These are phyloP conservation scores for Vitis rotundifolia DNA, from an alignment of 164 flowering plant genomes.

Conservation along the genomic window DNA sequence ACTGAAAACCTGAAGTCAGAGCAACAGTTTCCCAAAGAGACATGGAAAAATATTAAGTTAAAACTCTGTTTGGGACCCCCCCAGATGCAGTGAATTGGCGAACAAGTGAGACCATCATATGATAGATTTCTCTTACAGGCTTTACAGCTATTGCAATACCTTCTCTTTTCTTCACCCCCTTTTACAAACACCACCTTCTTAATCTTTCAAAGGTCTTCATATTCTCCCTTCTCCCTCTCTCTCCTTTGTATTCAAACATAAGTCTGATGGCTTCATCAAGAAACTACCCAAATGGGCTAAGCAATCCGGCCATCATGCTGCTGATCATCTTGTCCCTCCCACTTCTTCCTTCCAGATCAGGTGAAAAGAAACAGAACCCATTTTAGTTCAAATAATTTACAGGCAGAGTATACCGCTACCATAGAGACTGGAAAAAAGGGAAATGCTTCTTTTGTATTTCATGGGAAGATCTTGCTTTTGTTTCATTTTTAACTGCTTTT, in stretches of 20 bases:
- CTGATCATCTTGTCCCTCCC: slow-evolving; percentile 14
- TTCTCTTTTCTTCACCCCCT: neutral
- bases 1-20: slow-evolving; percentile 13
- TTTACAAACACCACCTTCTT: neutral
- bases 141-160: neutral
- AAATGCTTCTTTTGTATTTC: too few relatives aligned
- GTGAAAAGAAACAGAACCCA: slow-evolving; percentile 9
- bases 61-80: neutral
- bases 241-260: neutral
- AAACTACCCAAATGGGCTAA: neutral
- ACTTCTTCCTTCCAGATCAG: slow-evolving; percentile 19
- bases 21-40: slow-evolving; percentile 1
- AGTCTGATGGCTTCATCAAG: slow-evolving; percentile 20
- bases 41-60: neutral
- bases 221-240: neutral
- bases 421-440: too few relatives aligned
- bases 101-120: neutral
- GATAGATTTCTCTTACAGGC: neutral
- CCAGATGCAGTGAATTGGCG: neutral
- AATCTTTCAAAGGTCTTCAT: neutral
- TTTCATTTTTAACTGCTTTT: neutral
- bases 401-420: too few relatives aligned
- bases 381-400: neutral
- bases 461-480: neutral
- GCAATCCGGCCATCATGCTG: slow-evolving; percentile 9